Conservation (phyloP, 2,329 filamentous ascomycete genomes). For the Pyrenophora tritici-repentis region DNA sequence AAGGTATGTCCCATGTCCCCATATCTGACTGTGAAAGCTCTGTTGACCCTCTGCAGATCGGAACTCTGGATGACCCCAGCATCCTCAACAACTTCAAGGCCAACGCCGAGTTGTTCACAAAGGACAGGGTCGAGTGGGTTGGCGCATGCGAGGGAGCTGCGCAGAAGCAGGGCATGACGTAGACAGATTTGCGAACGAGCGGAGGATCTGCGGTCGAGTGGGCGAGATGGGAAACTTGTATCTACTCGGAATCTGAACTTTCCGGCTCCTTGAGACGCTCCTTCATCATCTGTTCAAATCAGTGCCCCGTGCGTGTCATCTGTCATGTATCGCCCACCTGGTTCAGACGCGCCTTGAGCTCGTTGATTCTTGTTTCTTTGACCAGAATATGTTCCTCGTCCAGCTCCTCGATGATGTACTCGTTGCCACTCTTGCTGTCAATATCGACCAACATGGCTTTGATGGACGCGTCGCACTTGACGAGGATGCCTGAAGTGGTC, state of each 20-base stretch:
- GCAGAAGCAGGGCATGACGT: conserved; percentile 50
- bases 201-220: background rate
- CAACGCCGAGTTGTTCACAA: conserved; percentile 49
- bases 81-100: conserved; percentile 49
- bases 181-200: background rate
- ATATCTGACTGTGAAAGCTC: background rate
- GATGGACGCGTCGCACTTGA: conserved; percentile 85
- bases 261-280: conserved; percentile 45
- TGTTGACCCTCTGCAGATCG: conserved; percentile 42
- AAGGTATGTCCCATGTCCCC: conserved; percentile 29
- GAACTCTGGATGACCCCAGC: conserved; percentile 50
- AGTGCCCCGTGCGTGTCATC: background rate
- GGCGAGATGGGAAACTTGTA: background rate
- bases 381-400: conserved; percentile 77
- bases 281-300: conserved; percentile 42
- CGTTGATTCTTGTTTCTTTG: conserved; percentile 72
- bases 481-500: conserved; percentile 64
- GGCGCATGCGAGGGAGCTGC: conserved; percentile 44
- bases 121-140: conserved; percentile 49
- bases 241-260: conserved; percentile 42
- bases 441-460: conserved; percentile 83
- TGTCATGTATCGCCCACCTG: conserved; percentile 54
- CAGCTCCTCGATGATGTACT: conserved; percentile 78
- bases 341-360: conserved; percentile 71
- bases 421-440: conserved; percentile 67